Conservation (phyloP, 1,139 yeast species). For the Zygosaccharomyces sapae region DNA sequence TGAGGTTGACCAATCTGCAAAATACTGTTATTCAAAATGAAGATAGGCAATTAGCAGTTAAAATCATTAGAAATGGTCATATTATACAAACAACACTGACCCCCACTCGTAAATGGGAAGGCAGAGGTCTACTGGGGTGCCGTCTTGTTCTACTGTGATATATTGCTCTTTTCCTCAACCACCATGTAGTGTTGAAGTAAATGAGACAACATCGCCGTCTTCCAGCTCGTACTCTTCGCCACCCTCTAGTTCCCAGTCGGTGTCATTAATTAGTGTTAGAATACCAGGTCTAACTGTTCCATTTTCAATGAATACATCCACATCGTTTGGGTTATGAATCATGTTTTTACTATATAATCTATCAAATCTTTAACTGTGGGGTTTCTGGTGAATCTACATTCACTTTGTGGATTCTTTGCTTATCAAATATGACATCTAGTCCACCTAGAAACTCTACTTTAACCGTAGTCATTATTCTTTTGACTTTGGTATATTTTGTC, state of each 20-base stretch:
- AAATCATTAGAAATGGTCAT: constrained; percentile 19
- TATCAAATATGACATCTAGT: constrained; percentile 58
- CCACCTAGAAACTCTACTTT: constrained; percentile 61
- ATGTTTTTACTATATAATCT: constrained; percentile 51
- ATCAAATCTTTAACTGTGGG: constrained; percentile 54
- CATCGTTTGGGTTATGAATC: constrained; percentile 58
- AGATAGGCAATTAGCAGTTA: constrained; percentile 20
- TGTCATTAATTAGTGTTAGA: constrained; percentile 82
- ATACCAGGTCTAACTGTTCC: constrained; percentile 85
- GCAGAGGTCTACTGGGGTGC: constrained; percentile 72
- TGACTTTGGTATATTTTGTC: neutral
- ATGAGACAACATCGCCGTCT: constrained; percentile 72
- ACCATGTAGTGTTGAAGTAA: constrained; percentile 93
- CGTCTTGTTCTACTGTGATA: constrained; percentile 50
- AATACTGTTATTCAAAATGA: constrained; percentile 19
- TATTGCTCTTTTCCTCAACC: no score
- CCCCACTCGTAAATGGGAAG: constrained; percentile 63
- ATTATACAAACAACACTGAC: constrained; percentile 34
- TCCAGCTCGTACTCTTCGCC: constrained; percentile 75
- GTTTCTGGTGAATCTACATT: constrained; percentile 44
- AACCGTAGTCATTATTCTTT: constrained; percentile 29
- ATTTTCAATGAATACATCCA: constrained; percentile 78
- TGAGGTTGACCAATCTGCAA: constrained; percentile 37
- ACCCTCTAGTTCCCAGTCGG: constrained; percentile 96
- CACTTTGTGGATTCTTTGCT: constrained; percentile 46